Evolutionary conservation across 441 rosid genomes (phyloP).

Genomic region (Brassica balearica): DNA sequence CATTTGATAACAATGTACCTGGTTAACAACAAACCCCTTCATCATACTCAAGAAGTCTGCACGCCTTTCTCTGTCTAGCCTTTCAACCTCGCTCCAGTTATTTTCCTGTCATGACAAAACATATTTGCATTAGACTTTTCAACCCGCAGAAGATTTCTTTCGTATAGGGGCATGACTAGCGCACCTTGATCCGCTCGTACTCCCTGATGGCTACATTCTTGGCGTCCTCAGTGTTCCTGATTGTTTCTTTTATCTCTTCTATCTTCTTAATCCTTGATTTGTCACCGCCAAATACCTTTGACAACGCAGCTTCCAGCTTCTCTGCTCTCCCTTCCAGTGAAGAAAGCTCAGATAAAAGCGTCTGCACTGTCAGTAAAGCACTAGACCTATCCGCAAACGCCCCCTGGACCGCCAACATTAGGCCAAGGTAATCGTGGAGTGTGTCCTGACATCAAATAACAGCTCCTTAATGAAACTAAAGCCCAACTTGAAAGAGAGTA

Average conservation of each 20-base stretch:
- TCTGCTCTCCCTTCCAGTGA: conserved; percentile 71
- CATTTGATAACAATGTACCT: conserved; percentile 53
- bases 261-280: conserved; percentile 80
- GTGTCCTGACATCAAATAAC: conserved; percentile 57
- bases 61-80: conserved; percentile 85
- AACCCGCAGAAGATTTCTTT: background rate
- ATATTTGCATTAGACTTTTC: conserved; percentile 5
- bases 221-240: conserved; percentile 75
- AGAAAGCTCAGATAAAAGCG: conserved; percentile 81
- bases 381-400: conserved; percentile 91
- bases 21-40: conserved; percentile 90
- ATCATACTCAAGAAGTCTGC: conserved; percentile 83
- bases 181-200: conserved; percentile 86
- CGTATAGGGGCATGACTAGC: background rate
- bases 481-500: background rate
- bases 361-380: conserved; percentile 86
- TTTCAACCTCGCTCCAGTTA: conserved; percentile 80
- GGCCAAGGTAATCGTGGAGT: conserved; percentile 88
- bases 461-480: conserved; percentile 14
- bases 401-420: conserved; percentile 78
- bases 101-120: conserved; percentile 65
- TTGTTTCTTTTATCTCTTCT: conserved; percentile 85
- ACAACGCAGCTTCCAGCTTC: conserved; percentile 90
- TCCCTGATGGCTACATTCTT: conserved; percentile 79
- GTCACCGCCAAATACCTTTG: conserved; percentile 95